Evolutionary conservation across 1,284 basidiomycete species (phyloP), one percentile per base, ranked within the genome.

Genomic region (Moesziomyces sp.): DNA sequence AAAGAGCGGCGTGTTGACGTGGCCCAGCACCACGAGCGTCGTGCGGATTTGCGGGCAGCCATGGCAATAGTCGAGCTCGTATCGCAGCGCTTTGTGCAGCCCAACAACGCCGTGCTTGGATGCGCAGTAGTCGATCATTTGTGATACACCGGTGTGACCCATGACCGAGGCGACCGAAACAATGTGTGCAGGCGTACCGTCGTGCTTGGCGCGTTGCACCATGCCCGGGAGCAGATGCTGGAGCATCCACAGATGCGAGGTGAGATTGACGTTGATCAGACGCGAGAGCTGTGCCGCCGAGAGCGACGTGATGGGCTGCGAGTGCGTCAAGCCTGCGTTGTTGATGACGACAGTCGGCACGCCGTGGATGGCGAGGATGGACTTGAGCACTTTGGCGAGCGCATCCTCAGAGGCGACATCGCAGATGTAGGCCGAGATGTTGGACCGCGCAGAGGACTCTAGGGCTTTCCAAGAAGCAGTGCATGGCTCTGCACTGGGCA

Each of bases 251-350:
- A 93, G 97, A 81, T 95, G 93, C 3, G 92, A 89, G 0, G 97
- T 85, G 1, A 91, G 90, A 82, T 99, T 98, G 58, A 94, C 91
- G 26, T 89, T 89, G 79, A 98, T 93, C 0, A 94, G 67, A 16
- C 55, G 76, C 28, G 89, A 86, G 43, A 98, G 85, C 79, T 98
- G 94, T 46, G 89, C 87, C 1, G 91, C 87, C 1, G 86, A 87
- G 52, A 97, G 87, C 79, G 95, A 93, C 5, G 94, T 85, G 24
- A 98, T 86, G 0, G 91, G 86, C 80, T 93, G 94, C 30, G 94
- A 94, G 84, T 94, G 91, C 33, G 93, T 92, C 56, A 97, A 89
- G n/a, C 94, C 96, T 0, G 96, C 96, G 80, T 97, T 98, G 86
- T 98, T 98, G 79, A 99, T 87, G 16, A 99, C 85, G 33, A 98